These are phyloP conservation scores for Termitomyces sp. DNA, from an alignment of 768 basidiomycete species.

Conservation along the genomic window DNA sequence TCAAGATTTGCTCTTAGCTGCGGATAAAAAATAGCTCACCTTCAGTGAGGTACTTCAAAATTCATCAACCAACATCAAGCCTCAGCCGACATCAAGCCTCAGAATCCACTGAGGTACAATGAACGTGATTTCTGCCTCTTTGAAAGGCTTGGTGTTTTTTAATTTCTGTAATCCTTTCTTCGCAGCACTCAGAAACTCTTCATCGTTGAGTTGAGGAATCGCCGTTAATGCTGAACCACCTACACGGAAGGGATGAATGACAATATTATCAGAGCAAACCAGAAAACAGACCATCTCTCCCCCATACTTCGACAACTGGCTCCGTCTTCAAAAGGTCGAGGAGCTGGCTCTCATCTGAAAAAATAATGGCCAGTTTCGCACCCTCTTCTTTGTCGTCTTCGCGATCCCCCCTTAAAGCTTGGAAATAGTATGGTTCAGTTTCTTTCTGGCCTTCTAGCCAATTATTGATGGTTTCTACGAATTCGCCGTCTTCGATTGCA, in stretches of 20 bases:
- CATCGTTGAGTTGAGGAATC: background rate
- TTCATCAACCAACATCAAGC: too few relatives aligned
- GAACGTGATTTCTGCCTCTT: background rate
- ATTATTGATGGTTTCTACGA: background rate
- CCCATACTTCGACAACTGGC: background rate
- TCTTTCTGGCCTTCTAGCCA: background rate
- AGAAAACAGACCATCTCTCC: background rate
- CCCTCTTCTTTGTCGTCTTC: background rate
- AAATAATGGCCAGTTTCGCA: background rate
- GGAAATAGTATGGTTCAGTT: background rate
- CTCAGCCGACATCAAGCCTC: background rate
- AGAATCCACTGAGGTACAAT: background rate
- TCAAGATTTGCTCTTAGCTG: background rate
- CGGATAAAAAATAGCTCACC: background rate
- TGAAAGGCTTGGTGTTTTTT: background rate
- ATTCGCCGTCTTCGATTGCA: background rate
- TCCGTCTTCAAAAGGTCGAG: too few relatives aligned
- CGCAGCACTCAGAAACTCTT: background rate
- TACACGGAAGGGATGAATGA: background rate
- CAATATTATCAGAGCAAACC: background rate
- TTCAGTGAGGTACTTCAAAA: background rate
- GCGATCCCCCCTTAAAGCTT: background rate
- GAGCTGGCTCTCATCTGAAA: background rate
- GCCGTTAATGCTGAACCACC: background rate
- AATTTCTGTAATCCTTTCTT: background rate